Evolutionary conservation across 2,329 filamentous ascomycete genomes (phyloP), one percentile per base, ranked within the genome.

Genomic region (Aspergillus ibericus): DNA sequence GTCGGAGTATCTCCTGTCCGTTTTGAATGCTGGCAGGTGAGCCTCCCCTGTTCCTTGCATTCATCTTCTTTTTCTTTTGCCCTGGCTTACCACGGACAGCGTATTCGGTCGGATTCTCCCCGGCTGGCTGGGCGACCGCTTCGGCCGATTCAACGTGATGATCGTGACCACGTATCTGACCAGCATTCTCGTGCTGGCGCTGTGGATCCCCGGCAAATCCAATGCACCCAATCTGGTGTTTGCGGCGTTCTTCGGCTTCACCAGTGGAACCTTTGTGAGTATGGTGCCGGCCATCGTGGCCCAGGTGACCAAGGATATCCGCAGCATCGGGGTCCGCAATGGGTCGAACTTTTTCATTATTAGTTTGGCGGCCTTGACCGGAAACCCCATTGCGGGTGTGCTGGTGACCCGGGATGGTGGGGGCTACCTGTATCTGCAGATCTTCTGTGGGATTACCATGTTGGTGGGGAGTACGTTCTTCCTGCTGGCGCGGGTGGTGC

Each of bases 381-480:
- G 87, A 1, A 84, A 81, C 42, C 88, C 88, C 0, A 88, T 91
- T 64, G 87, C 81, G 2, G 87, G 88, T 9, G 84, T 83, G 38
- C 27, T 49, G 25, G 25, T 50, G 2, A 4, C 6, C 1, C 3
- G 13, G 10, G 29, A 50, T 3, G n/a, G 27, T 2, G 32, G 29
- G 9, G 9, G 15, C 13, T 47, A 27, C n/a, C 22, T 10, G 1
- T 25, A 13, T 9, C 10, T 47, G 22, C 44, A 47, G 3, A 13
- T 47, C 44, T 47, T 47, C 13, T 22, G 18, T 9, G 44, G 12
- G 13, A 10, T 47, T 2, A 13, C n/a, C 3, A 25, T 47, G 7
- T 29, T 47, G 1, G 44, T 29, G 12, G 44, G 44, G 0, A 7
- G 20, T 16, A 6, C 7, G 0, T 25, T 25, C 5, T 47, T 47